Conservation (phyloP, 345 rosid genomes). For the Citrus inodora region DNA sequence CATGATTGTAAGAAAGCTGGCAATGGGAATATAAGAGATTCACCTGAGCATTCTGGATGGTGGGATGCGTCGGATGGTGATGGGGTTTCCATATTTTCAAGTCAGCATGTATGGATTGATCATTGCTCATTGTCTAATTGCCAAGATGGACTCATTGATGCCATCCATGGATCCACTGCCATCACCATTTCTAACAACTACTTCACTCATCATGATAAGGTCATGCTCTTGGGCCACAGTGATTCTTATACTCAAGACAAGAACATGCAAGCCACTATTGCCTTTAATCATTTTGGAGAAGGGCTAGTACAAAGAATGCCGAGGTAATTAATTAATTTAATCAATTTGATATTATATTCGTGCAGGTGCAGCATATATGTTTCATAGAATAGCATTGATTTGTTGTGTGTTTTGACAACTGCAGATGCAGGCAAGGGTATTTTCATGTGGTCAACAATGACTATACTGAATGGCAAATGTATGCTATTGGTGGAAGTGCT, state of each 20-base stretch:
- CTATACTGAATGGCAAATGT: slow-evolving; percentile 84
- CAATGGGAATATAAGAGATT: slow-evolving; percentile 47
- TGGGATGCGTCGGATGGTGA: slow-evolving; percentile 66
- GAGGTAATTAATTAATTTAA: slow-evolving; percentile 33
- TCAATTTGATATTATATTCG: too few species aligned
- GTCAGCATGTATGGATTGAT: slow-evolving; percentile 66
- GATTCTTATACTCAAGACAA: slow-evolving; percentile 62
- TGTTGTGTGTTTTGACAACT: background rate
- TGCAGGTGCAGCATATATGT: background rate
- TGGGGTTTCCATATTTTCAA: slow-evolving; percentile 49
- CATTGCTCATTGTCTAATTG: slow-evolving; percentile 80
- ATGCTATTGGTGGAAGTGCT: slow-evolving; percentile 88
- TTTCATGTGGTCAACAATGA: slow-evolving; percentile 90
- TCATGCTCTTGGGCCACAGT: slow-evolving; percentile 74
- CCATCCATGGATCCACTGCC: slow-evolving; percentile 74
- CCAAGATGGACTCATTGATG: slow-evolving; percentile 72
- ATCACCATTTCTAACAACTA: slow-evolving; percentile 77
- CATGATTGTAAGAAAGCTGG: slow-evolving; percentile 63
- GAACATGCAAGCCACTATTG: slow-evolving; percentile 75
- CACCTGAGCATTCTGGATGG: slow-evolving; percentile 53
- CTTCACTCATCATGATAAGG: slow-evolving; percentile 84
- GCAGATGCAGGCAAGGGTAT: slow-evolving; percentile 75
- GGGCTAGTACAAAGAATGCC: slow-evolving; percentile 91
- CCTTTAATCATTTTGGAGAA: slow-evolving; percentile 86
- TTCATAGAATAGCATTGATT: background rate